Conservation (phyloP, 2,329 filamentous ascomycete genomes). For the Talaromyces sp. region DNA sequence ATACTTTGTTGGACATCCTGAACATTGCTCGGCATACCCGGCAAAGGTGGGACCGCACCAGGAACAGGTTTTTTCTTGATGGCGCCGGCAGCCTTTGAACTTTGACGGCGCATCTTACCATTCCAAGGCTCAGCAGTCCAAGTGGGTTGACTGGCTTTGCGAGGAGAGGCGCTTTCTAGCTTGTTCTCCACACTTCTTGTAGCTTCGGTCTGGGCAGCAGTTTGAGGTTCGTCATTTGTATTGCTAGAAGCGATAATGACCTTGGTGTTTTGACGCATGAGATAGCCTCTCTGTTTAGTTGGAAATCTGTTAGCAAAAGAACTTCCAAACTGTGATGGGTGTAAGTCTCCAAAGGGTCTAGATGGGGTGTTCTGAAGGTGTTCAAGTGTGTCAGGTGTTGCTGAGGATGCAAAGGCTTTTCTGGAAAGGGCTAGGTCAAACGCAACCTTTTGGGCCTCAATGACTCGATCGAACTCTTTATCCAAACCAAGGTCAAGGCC, state of each 20-base stretch:
- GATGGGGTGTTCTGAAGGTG: slow-evolving; percentile 22
- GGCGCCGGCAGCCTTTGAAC: slow-evolving; percentile 56
- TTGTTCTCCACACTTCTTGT: slow-evolving; percentile 47
- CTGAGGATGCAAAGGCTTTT: slow-evolving; percentile 24
- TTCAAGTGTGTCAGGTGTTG: slow-evolving; percentile 18
- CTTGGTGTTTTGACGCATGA: slow-evolving; percentile 98
- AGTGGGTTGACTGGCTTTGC: slow-evolving; percentile 77
- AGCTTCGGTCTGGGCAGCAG: slow-evolving; percentile 25
- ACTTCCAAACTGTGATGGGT: slow-evolving; percentile 30
- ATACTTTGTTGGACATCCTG: slow-evolving; percentile 60
- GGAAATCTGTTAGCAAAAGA: slow-evolving; percentile 56
- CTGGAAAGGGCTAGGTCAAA: slow-evolving; percentile 47
- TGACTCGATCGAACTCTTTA: slow-evolving; percentile 89
- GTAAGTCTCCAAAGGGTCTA: slow-evolving; percentile 28
- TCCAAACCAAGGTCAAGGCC: slow-evolving; percentile 77
- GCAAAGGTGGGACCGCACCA: slow-evolving; percentile 74
- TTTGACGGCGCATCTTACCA: slow-evolving; percentile 66
- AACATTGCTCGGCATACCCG: slow-evolving; percentile 80
- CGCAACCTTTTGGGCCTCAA: slow-evolving; percentile 93
- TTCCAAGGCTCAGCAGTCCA: slow-evolving; percentile 99
- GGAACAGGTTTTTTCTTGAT: slow-evolving; percentile 58
- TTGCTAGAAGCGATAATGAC: slow-evolving; percentile 82
- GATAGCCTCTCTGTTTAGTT: slow-evolving; percentile 81
- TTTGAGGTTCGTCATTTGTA: slow-evolving; percentile 54
- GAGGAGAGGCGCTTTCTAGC: slow-evolving; percentile 66